A percentile compares a stretch with the other conserved stretches of the same genome.
Evolutionary conservation across 208 protist genomes (phyloP).

Genomic region (Crithidia bombi): DNA sequence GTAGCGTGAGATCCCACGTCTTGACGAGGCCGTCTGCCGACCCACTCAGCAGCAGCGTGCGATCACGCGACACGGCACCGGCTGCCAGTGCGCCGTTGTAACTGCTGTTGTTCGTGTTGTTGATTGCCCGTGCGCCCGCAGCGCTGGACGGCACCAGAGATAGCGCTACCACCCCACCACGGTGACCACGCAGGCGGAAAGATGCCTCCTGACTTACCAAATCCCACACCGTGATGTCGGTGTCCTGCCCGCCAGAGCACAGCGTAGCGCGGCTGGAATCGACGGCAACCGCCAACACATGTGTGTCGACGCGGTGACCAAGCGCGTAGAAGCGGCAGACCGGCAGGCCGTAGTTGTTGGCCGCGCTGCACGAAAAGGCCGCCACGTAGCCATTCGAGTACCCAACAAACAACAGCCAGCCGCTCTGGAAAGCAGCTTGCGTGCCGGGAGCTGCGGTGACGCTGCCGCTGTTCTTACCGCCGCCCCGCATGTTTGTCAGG

Average conservation of each 20-base stretch:
- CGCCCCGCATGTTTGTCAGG: neutral
- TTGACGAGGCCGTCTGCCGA: constrained; percentile 89
- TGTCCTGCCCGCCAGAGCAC: constrained; percentile 96
- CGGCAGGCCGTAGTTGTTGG: constrained; percentile 83
- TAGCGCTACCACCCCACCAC: constrained; percentile 76
- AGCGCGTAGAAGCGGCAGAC: constrained; percentile 86
- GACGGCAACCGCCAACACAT: constrained; percentile 89
- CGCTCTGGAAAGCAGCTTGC: constrained; percentile 28
- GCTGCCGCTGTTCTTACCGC: neutral
- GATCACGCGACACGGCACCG: constrained; percentile 9
- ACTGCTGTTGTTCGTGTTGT: neutral
- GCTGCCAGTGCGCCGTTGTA: constrained; percentile 2
- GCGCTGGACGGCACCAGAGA: constrained; percentile 48
- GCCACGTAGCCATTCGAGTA: constrained; percentile 88
- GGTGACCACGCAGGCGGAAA: constrained; percentile 89
- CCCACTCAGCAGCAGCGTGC: constrained; percentile 67
- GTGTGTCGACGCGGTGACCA: constrained; percentile 82
- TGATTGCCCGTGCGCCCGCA: neutral
- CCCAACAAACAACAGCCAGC: constrained; percentile 83
- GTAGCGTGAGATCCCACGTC: constrained; percentile 81
- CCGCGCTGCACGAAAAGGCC: constrained; percentile 67
- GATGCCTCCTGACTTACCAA: constrained; percentile 74
- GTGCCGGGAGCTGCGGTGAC: neutral
- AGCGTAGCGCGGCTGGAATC: constrained; percentile 50
- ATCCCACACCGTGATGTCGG: constrained; percentile 99